These are phyloP conservation scores for Lasiodiplodia citricola DNA, from an alignment of 2,329 filamentous ascomycete species.

Conservation along the genomic window DNA sequence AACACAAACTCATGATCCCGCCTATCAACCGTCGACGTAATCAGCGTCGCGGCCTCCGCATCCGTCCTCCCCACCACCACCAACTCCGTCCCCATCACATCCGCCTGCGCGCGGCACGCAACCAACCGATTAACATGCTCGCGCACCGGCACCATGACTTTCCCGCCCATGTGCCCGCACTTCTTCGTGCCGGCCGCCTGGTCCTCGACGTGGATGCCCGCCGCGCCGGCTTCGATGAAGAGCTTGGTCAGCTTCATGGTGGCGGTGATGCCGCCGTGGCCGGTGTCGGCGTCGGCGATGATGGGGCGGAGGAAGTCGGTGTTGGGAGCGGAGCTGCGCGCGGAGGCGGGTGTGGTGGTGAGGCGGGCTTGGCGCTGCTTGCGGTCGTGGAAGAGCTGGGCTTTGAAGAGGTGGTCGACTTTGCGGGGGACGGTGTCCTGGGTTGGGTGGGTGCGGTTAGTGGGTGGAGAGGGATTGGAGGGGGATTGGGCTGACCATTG, in stretches of 20 bases:
- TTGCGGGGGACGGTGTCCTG: constrained; percentile 94
- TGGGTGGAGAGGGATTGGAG: no score
- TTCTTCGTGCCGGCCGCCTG: constrained; percentile 52
- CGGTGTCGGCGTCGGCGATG: constrained; percentile 89
- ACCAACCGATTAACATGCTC: constrained; percentile 47
- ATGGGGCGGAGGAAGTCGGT: constrained; percentile 90
- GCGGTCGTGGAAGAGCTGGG: constrained; percentile 94
- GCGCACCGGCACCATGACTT: constrained; percentile 48
- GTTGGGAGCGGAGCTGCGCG: constrained; percentile 73
- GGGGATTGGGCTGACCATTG: constrained; percentile 43
- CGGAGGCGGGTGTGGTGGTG: constrained; percentile 68
- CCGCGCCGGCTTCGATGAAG: constrained; percentile 52
- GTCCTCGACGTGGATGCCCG: constrained; percentile 53
- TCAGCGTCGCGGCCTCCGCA: constrained; percentile 89
- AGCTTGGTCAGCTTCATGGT: constrained; percentile 86
- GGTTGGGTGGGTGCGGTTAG: constrained; percentile 39
- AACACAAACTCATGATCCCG: constrained; percentile 89
- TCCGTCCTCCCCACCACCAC: constrained; percentile 86
- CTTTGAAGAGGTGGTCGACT: constrained; percentile 90
- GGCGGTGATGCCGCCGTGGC: constrained; percentile 87
- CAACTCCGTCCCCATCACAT: constrained; percentile 69
- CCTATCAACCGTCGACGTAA: constrained; percentile 87
- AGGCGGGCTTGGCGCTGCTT: constrained; percentile 92
- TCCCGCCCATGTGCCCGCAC: constrained; percentile 49
- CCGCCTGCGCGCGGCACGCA: constrained; percentile 47